A percentile compares a stretch with the other conserved stretches of the same genome.
These are phyloP conservation scores for Penicillium thymicola DNA, from an alignment of 2,329 filamentous ascomycete genomes.

Conservation along the genomic window DNA sequence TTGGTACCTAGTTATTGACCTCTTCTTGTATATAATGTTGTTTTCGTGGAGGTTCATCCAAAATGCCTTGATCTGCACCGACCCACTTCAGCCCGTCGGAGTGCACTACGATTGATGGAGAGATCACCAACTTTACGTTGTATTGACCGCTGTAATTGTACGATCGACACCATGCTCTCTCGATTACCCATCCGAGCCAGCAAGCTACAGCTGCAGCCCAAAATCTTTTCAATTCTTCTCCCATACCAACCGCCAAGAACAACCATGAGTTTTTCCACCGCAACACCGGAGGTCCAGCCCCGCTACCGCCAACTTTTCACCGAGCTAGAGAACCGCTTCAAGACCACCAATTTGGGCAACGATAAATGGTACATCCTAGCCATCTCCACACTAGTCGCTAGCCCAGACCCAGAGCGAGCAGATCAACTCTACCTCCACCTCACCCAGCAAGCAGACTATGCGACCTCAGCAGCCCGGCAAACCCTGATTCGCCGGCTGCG, in stretches of 20 bases:
- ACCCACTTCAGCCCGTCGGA: slow-evolving; percentile 16
- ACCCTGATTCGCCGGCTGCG: slow-evolving; percentile 42
- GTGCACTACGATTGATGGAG: slow-evolving; percentile 2
- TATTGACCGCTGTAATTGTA: background rate
- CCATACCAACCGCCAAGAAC: background rate
- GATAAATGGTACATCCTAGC: slow-evolving; percentile 37
- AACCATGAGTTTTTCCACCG: slow-evolving; percentile 15
- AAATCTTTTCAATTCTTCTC: background rate
- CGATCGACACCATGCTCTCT: slow-evolving; percentile 4
- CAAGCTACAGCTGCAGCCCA: background rate
- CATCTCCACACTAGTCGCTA: slow-evolving; percentile 48
- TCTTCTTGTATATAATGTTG: too few relatives aligned
- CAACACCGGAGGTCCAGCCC: slow-evolving; percentile 23
- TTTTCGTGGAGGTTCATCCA: background rate
- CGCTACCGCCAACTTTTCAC: slow-evolving; percentile 30
- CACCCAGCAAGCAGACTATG: slow-evolving; percentile 47
- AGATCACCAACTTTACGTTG: background rate
- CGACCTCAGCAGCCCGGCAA: slow-evolving; percentile 30
- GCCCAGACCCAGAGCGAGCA: slow-evolving; percentile 51
- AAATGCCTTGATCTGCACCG: background rate
- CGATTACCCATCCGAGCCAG: background rate
- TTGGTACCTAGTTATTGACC: background rate
- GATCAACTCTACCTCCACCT: slow-evolving; percentile 57
- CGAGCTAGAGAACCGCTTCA: slow-evolving; percentile 29
- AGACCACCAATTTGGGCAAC: slow-evolving; percentile 21